Base-by-base conservation (phyloP, 352 stramenopile genomes). In the Pythium rishiriense region DNA sequence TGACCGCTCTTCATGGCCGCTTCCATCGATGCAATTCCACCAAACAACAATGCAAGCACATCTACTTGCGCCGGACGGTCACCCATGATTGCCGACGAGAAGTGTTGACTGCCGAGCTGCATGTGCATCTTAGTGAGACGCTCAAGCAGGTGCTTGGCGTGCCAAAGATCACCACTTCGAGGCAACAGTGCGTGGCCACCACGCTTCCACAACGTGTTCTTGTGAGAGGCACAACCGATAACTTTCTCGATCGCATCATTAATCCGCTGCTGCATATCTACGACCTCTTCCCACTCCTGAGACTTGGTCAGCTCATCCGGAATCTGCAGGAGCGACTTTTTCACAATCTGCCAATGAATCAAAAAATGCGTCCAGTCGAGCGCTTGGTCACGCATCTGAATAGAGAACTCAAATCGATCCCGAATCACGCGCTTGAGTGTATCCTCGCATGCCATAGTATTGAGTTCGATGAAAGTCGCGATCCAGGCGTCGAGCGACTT, bases 191-290 rank as follows among this genome's bases (percentile, higher is more conserved):
- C 80, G 48, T 98, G 90, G 1, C 92, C 91, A 53, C 93, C 93
- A 53, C 83, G 88, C 64, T 99, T 98, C 93, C 94, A 98, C 15
- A 99, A 72, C 21, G 88, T 81, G 61, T 97, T 82, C 58, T 93
- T 95, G 48, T 74, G 75, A 4, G 78, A 69, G 2, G 67, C 56
- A 26, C 83, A 88, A 3, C 87, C 87, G 21, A 96, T 90, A 11
- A 84, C 64, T 46, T 79, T 80, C 26, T 83, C 71, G 45, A 96
- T 93, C 25, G 78, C 85, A 17, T 80, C 75, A 49, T 92, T 69
- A 53, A 94, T 81, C 17, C 87, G 81, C 26, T 94, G 75, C 0
- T 66, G 63, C 85, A 94, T 93, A 52, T 93, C 82, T 14, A 79
- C 52, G 28, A 93, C 69, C 9, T 74, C 56, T 10, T 76, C 63